A percentile compares a stretch with the other conserved stretches of the same genome.
Evolutionary conservation across 768 basidiomycete genomes (phyloP).

Genomic region (Lactarius trivialis): DNA sequence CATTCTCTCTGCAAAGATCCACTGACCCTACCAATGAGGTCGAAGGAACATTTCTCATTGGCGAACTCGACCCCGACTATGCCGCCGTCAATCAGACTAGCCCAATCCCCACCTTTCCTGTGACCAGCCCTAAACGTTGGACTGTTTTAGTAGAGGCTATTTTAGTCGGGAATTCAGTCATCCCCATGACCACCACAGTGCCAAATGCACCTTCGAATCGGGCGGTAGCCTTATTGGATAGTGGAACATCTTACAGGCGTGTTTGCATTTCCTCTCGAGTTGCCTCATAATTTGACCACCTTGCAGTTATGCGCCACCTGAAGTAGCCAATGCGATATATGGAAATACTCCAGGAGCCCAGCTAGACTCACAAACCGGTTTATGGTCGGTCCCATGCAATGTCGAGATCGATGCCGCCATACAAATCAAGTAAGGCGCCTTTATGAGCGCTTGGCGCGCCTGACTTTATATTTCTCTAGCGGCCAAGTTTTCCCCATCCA

Average conservation of each 20-base stretch:
- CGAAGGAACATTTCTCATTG: constrained; percentile 66
- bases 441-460: background rate
- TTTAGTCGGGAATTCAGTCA: constrained; percentile 48
- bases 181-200: constrained; percentile 50
- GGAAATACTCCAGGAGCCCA: constrained; percentile 54
- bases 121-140: constrained; percentile 59
- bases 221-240: constrained; percentile 73
- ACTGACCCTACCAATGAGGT: constrained; percentile 47
- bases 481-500: constrained; percentile 72
- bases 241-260: constrained; percentile 75
- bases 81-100: constrained; percentile 48
- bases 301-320: constrained; percentile 59
- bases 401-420: constrained; percentile 73
- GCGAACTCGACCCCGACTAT: constrained; percentile 63
- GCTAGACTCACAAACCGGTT: constrained; percentile 44
- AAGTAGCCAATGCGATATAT: constrained; percentile 65
- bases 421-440: constrained; percentile 57
- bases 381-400: constrained; percentile 71
- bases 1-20: constrained; percentile 64
- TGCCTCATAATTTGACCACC: constrained; percentile 11
- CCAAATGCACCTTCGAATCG: constrained; percentile 54
- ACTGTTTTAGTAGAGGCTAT: constrained; percentile 70
- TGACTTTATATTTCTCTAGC: constrained; percentile 31
- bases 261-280: constrained; percentile 26
- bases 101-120: constrained; percentile 70